These are phyloP conservation scores for Panaeolus papilionaceus DNA, from an alignment of 768 basidiomycete genomes.

Conservation along the genomic window DNA sequence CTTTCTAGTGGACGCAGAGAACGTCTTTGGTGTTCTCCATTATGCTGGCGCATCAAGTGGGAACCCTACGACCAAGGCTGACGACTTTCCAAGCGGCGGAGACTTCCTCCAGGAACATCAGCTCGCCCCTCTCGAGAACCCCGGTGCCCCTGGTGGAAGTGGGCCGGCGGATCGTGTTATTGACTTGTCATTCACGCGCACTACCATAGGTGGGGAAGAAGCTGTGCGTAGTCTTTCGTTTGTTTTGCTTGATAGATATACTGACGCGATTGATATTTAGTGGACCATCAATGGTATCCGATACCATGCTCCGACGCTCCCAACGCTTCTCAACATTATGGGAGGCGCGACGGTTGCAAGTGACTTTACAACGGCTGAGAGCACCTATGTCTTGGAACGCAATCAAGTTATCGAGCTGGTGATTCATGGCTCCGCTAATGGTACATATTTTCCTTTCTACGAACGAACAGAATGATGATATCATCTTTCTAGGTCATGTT, in stretches of 20 bases:
- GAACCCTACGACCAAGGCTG: constrained; percentile 39
- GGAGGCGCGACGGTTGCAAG: constrained; percentile 19
- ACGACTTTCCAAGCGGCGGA: constrained; percentile 27
- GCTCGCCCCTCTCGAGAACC: constrained; percentile 23
- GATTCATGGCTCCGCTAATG: constrained; percentile 40
- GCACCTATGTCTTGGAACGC: constrained; percentile 41
- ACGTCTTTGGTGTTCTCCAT: constrained; percentile 41
- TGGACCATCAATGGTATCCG: constrained; percentile 42
- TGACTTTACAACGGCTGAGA: constrained; percentile 38
- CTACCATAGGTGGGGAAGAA: constrained; percentile 1
- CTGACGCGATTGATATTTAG: constrained; percentile 23
- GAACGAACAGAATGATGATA: constrained; percentile 5
- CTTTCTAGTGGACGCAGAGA: constrained; percentile 23
- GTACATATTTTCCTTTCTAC: constrained; percentile 29
- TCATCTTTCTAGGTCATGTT: constrained; percentile 41
- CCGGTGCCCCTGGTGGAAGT: constrained; percentile 33
- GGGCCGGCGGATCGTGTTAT: constrained; percentile 26
- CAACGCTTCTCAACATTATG: constrained; percentile 26
- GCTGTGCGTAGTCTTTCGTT: not conserved
- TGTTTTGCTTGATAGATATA: constrained; percentile 9
- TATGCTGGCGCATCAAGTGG: constrained; percentile 42
- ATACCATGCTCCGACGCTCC: constrained; percentile 27
- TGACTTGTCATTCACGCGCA: constrained; percentile 18
- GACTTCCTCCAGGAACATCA: constrained; percentile 23
- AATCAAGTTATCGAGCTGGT: constrained; percentile 45